Base-by-base conservation (phyloP, 176 grass and related monocot genomes). In the Poa pratensis region DNA sequence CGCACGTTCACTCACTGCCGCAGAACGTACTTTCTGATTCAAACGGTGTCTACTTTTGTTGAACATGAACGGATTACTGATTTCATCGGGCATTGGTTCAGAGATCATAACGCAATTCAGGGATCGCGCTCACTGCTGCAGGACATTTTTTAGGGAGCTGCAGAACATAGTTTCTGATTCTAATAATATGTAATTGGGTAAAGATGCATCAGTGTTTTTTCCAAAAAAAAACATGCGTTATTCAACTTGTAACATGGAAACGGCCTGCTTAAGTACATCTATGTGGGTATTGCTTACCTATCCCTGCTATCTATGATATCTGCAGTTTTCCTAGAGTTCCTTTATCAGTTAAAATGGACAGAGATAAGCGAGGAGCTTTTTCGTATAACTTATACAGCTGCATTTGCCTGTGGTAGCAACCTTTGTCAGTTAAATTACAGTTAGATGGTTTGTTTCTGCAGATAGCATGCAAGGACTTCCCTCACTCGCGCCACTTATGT, bases 111-210 rank as follows among this genome's bases (percentile, higher is more conserved):
- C 9, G 7, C 42, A 43, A 2, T 43, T 43, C 8, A 9, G 42
- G 9, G 2, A 43, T 1, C 42, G 42, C 42, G 42, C 42, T 43
- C 42, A 43, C 42, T 43, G 42, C 42, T 43, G 7, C 1, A 43
- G 42, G 10, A 9, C 42, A 43, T 10, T 18, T 42, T 88, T 53
- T 63, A 67, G 42, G 7, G 42, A 43, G 42, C 19, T 57, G 53
- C 53, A 3, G 15, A 84, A 75, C 23, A 2, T 22, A 69, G 28
- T 22, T 42, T 88, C 43, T 63, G 62, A 67, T 60, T 37, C 5
- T 15, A 69, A 61, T 76, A 69, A 7, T 60, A 62, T 63, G 7
- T 11, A 76, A 81, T 32, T 75, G 59, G 20, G 69, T 17, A 75
- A 76, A 40, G 26, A 80, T 83, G 20, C 64, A 34, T 35, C 16